Evolutionary conservation across 2,329 filamentous ascomycete genomes (phyloP), one percentile per base, ranked within the genome.

Genomic region (Pseudodiploospora longispora): DNA sequence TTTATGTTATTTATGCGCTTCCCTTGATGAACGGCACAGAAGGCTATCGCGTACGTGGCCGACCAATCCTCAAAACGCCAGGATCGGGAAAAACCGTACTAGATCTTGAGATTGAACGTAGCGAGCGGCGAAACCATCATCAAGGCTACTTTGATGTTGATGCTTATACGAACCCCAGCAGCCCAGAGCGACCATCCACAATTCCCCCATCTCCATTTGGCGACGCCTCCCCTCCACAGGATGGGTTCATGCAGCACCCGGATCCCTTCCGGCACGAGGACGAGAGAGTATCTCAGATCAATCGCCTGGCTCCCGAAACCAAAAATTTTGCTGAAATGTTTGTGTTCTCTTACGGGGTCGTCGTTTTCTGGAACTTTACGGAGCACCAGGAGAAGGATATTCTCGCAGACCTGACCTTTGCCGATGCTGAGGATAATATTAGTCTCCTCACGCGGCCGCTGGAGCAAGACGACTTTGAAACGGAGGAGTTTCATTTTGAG

Each of bases 331-430:
- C 87, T 36, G 93, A 98, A 66, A 87, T 97, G 80, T 97, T 95
- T 60, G 84, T 98, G 55, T 97, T 94, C 64, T 91, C 87, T 10
- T 98, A 98, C 59, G 93, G 93, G 19, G 91, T 98, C 1, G 91
- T 93, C 0, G 93, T 98, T 5, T 95, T 98, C 62, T 98, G 93
- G 93, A 98, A 98, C 63, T 96, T 98, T 56, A 91, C 87, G 8
- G 90, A 95, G 63, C 79, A 84, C 52, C 93, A 98, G 62, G 93
- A 98, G 63, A 96, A 95, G 65, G 90, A 96, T 56, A 87, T 97
- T 38, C 76, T 98, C 27, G 93, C 93, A 34, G 93, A 98, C 63
- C 71, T 98, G 43, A 93, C 89, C 1, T 97, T 98, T 66, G 87
- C 87, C 8, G 78, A 82, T 52, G 80, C 78, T 43, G 78, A 83